Evolutionary conservation across 345 rosid species (phyloP), one percentile per base, ranked within the genome.

Genomic region (Boechera divaricarpa): DNA sequence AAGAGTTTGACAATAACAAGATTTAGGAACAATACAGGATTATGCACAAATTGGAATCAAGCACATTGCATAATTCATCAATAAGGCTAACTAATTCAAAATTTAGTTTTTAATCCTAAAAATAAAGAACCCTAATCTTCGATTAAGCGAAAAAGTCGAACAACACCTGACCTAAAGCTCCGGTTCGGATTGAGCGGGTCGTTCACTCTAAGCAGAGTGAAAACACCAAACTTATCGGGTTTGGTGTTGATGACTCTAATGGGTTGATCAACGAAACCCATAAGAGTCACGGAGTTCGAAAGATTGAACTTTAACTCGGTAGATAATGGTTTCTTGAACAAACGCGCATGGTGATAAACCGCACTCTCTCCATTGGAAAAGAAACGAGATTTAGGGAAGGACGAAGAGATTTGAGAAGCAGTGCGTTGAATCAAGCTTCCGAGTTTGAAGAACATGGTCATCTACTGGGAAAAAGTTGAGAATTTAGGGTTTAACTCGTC

Each of bases 271-370:
- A 90, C 85, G 32, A 83, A 70, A 29, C 98, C 95, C 54, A 89
- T 84, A 9, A 92, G 82, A 73, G 83, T 84, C 10, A 77, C 84
- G 18, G 84, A 80, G 84, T 92, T 94, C 2, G 38, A 65, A 60
- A 80, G 77, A 58, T 44, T 47, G 29, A 65, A 68, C 6, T 75
- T 65, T 76, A 85, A 69, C 60, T 5, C 3, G 12, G 84, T 68
- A 8, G 85, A 76, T 24, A 85, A 59, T 5, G 98, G 97, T 57
- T 86, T 86, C 81, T 87, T 89, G 76, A 68, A 81, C 57, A 79
- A 70, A 77, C 91, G 91, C 16, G 78, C 84, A 18, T 77, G 87
- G 16, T 65, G 81, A 58, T 87, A 87, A 62, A 79, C 76, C 32
- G 80, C 61, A 63, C 90, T 88, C 6, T 91, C 87, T 10, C 47